Base-by-base conservation (phyloP, 176 grass and related monocot genomes). In the Carex parvula region DNA sequence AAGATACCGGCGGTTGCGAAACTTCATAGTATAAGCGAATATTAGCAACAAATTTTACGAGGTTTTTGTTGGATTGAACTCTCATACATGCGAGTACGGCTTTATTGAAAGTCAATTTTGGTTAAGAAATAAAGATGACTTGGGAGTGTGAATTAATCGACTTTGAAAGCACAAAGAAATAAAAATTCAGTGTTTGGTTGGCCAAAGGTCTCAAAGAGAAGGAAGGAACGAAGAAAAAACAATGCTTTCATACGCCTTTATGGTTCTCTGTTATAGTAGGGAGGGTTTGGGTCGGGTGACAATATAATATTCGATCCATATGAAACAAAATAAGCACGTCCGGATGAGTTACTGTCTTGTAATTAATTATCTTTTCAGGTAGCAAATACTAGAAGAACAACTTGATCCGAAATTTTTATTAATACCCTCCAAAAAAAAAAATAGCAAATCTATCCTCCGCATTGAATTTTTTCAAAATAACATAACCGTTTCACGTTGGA, bases 1-100 rank as follows among this genome's bases (percentile, higher is more conserved):
- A 20, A 89, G 53, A 52, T 66, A 71, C 9, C 87, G 86, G 22
- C 57, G 58, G 29, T 52, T 26, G 32, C 10, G 5, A 80, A 79
- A 53, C 69, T 64, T 54, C 18, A 72, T 48, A n/a, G 35, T 60
- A 35, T 35, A 35, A 6, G 30, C 10, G 6, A 73, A 70, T 81
- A 62, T 58, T 29, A 30, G 35, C 76, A 13, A 83, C 55, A 71
- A 53, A 3, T 54, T 64, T 21, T 53, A 16, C 33, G 73, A 75
- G 22, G 64, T 12, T 64, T 75, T 77, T 21, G 24, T 35, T 77
- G 54, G 70, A 7, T 62, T 72, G 60, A 5, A 65, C 50, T 81
- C 60, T 81, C n/a, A 64, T 35, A n/a, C 12, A 83, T 68, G 60
- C 0, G 15, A 54, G 7, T 12, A 44, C n/a, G 2, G 35, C 8